Base-by-base conservation (phyloP, 1,284 basidiomycete species). In the Phaffia rhodozyma region DNA sequence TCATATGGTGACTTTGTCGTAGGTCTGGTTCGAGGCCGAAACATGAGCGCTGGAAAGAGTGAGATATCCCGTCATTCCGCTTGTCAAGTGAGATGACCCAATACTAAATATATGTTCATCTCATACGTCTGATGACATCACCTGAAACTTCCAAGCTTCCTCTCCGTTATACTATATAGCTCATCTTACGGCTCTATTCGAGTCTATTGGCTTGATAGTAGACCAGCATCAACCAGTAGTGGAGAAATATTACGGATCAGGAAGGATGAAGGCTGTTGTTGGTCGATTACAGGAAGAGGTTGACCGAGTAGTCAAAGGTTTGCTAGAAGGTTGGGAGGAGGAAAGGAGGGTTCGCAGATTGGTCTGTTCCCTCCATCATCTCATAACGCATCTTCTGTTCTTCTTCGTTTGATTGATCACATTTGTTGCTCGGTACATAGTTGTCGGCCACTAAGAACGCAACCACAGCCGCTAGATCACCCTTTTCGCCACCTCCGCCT, bases 211-310 rank as follows among this genome's bases (percentile, higher is more conserved):
- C 0, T 84, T 90, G 78, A 91, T 99, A 67, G 86, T 98, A 51
- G 92, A 94, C 71, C 92, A 97, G 72, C 96, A 99, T 73, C 92
- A 96, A 71, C 89, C 92, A 1, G 84, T 98, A 1, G 94, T 99
- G 0, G 93, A 97, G 74, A 94, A 94, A 75, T 96, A 98, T 75
- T 98, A 98, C 71, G 96, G 92, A 0, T 71, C 75, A 5, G 87
- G 89, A 1, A 86, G 87, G 71, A 96, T 96, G 92, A 78, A 79
- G 34, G 81, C 78, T 25, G 92, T 98, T 20, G 83, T 93, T 3
- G 79, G 81, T 20, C 81, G 85, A 50, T 78, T 99, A 5, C 76
- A 96, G 48, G 82, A 84, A 62, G 93, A 97, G 74, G 90, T 89
- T 68, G 92, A 97, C 74, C 80, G 85, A 27, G 85, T 93, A 6